These are phyloP conservation scores for Fraxinus nigra DNA, from an alignment of 305 asterid species.

Conservation along the genomic window DNA sequence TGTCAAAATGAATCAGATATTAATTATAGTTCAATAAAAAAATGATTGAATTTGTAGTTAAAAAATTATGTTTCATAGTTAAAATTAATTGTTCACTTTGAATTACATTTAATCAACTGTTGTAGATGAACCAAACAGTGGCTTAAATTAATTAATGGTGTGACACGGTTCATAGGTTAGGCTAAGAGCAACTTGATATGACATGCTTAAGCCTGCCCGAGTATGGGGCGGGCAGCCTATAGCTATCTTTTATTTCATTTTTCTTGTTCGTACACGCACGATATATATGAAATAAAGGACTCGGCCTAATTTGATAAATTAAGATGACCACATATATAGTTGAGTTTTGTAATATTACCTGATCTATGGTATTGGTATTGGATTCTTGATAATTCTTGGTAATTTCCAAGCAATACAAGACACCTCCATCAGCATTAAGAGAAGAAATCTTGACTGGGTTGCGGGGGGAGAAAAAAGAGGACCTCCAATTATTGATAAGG, in stretches of 20 bases:
- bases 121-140: too few species aligned
- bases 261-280: neutral
- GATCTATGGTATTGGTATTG: conserved; percentile 40
- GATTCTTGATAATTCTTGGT: conserved; percentile 55
- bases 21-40: neutral
- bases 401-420: conserved; percentile 67
- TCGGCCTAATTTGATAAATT: neutral
- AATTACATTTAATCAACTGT: too few species aligned
- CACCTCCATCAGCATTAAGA: conserved; percentile 47
- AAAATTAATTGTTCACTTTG: too few species aligned
- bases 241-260: neutral
- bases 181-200: neutral
- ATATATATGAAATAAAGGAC: neutral
- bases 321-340: neutral
- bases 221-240: neutral
- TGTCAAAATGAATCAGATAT: neutral
- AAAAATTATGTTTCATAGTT: too few species aligned
- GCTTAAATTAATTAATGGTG: neutral
- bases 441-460: conserved; percentile 72
- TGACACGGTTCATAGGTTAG: neutral
- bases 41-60: too few species aligned
- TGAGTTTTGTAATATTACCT: conserved; percentile 33
- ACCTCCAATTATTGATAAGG: conserved; percentile 74
- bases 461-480: conserved; percentile 68
- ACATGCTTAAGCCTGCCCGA: neutral